Evolutionary conservation across 352 stramenopile genomes (phyloP), one percentile per base, ranked within the genome.

Genomic region (Pythium coloratum): DNA sequence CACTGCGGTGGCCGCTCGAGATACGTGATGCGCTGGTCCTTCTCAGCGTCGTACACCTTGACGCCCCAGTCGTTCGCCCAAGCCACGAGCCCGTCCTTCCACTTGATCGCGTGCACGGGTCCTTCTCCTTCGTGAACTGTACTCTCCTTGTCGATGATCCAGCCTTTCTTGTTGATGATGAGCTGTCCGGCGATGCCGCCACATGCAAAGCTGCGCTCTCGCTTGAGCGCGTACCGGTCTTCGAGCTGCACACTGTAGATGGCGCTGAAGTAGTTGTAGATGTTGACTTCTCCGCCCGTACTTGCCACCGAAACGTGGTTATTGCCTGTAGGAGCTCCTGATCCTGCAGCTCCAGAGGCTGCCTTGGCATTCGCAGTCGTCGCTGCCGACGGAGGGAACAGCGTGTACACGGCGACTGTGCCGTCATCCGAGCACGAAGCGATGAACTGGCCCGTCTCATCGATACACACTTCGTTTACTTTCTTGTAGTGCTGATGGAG

Each of bases 401-500:
- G 68, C 46, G 84, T 84, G 70, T 93, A 93, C 26, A 93, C 81
- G 0, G 84, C 87, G 26, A 95, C 87, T 1, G 87, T 95, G 32
- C 87, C 87, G 54, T 95, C 87, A 54, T 95, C 87, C 44, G 87
- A 95, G 67, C 87, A 93, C 12, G 87, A 95, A 2, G 86, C 87
- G 47, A 95, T 95, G 63, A 86, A 91, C 77, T 93, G 83, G 0
- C 87, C 87, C 0, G 84, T 92, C 64, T 95, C 87, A 61, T 95
- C 87, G 49, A 95, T 91, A 62, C 79, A 89, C 55, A 95, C 83
- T 61, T 91, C 77, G 67, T 95, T 92, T 12, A 95, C 87, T 59
- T 93, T 93, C 70, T 95, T 95, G 74, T 92, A 92, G 71, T 95
- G 87, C 63, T 95, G 84, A 59, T 95, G 87, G 53, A 95, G 73